These are phyloP conservation scores for Amanita jacksonii DNA, from an alignment of 768 basidiomycete genomes.

Conservation along the genomic window DNA sequence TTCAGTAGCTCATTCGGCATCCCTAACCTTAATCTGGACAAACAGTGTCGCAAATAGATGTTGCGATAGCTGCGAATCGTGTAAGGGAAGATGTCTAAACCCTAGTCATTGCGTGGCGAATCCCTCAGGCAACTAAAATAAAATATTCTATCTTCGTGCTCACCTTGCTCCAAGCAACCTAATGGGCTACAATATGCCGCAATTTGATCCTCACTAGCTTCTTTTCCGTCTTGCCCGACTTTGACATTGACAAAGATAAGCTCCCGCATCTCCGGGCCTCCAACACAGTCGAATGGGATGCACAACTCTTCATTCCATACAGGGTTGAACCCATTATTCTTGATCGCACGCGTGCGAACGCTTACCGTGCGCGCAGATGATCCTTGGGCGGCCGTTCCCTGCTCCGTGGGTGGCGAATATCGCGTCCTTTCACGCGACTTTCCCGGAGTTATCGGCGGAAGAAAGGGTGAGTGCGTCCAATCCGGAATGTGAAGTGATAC, in stretches of 20 bases:
- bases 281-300: slow-evolving; percentile 69
- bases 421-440: slow-evolving; percentile 10
- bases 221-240: slow-evolving; percentile 53
- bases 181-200: slow-evolving; percentile 69
- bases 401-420: slow-evolving; percentile 15
- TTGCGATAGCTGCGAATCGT: slow-evolving; percentile 80
- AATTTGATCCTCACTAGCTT: slow-evolving; percentile 49
- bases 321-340: slow-evolving; percentile 91
- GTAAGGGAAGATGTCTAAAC: slow-evolving; percentile 83
- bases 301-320: slow-evolving; percentile 66
- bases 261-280: slow-evolving; percentile 62
- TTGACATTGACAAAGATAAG: slow-evolving; percentile 78
- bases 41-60: slow-evolving; percentile 93
- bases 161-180: slow-evolving; percentile 65
- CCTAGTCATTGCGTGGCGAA: slow-evolving; percentile 32
- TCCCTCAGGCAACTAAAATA: too few species aligned
- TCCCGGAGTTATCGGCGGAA: slow-evolving; percentile 12
- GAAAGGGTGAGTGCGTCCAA: slow-evolving; percentile 36
- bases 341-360: slow-evolving; percentile 51
- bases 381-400: slow-evolving; percentile 16
- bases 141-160: too few species aligned
- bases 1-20: slow-evolving; percentile 10
- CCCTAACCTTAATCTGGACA: slow-evolving; percentile 47
- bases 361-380: slow-evolving; percentile 37
- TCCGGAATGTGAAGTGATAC: slow-evolving; percentile 71